Evolutionary conservation across 148 eudicot genomes (phyloP).

Genomic region (Rhododendron griersonianum): DNA sequence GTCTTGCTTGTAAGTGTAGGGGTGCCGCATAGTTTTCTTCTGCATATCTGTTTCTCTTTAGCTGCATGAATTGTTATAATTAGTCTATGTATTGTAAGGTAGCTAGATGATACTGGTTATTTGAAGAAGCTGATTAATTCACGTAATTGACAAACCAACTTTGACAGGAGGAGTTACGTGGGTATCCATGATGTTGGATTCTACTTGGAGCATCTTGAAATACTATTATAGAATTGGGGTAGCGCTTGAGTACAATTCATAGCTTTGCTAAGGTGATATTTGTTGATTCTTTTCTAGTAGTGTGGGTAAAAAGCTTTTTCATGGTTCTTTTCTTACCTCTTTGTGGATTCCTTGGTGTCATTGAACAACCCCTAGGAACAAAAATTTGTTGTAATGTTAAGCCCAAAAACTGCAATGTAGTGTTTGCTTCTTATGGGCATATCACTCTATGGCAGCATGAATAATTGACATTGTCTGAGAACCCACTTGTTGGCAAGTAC

Average conservation of each 20-base stretch:
- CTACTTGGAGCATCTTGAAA: not conserved
- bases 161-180: not conserved
- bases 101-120: not conserved
- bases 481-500: not conserved
- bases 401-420: not conserved
- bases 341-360: not conserved
- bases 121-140: not conserved
- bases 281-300: not conserved
- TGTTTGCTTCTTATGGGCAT: not conserved
- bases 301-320: not conserved
- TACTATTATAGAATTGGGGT: not conserved
- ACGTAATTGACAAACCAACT: not conserved
- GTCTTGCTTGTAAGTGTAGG: no score
- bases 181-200: not conserved
- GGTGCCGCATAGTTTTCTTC: no score
- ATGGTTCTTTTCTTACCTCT: not conserved
- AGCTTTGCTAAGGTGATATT: not conserved
- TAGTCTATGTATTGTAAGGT: not conserved
- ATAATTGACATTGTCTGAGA: not conserved
- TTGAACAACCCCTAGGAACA: not conserved
- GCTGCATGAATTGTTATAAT: not conserved
- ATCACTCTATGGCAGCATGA: not conserved
- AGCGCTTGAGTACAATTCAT: not conserved
- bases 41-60: not conserved
- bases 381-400: not conserved